Base-by-base conservation (phyloP, 2,329 filamentous ascomycete genomes). In the Fusarium newnesense region DNA sequence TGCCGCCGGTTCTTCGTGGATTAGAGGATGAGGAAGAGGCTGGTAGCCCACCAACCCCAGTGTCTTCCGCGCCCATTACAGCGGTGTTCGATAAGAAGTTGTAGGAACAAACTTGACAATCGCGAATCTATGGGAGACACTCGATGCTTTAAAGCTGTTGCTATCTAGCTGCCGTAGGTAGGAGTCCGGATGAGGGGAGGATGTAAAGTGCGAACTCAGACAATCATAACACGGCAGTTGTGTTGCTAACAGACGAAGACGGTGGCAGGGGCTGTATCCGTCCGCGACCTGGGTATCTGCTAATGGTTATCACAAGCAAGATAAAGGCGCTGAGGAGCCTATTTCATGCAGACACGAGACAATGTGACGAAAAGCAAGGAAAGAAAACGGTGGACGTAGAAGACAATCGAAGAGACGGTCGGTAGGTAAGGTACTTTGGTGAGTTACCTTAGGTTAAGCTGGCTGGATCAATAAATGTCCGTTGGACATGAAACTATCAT, bases 401-500 rank as follows among this genome's bases (percentile, higher is more conserved):
- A 39, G 32, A 57, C 24, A 30, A 24, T 37, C 26, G 40, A 42
- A 24, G 37, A 49, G 37, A 40, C 24, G 37, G 34, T 54, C n/a
- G 18, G n/a, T 44, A 26, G 40, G n/a, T 15, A n/a, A 24, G 18
- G 43, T 46, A 34, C 46, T 57, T 42, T 15, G 46, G 50, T 21
- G 39, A 34, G 59, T 58, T 65, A 28, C 26, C 43, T 46, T 46
- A 12, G 43, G 26, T 28, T 28, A 18, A 28, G 43, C 47, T 30
- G 53, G 34, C 44, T 59, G 67, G 67, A 69, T 69, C 65, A 69
- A 69, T 40, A 69, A 69, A 69, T 64, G 44, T 59, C 67, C 67
- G 67, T 30, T 28, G 57, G 40, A 49, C 12, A 42, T 49, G 59
- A 61, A 62, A 50, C 61, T 74, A 75, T 77, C 76, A 77, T 71